Conservation (phyloP, 495 filamentous ascomycete species). For the Polyplosphaeria fusca region DNA sequence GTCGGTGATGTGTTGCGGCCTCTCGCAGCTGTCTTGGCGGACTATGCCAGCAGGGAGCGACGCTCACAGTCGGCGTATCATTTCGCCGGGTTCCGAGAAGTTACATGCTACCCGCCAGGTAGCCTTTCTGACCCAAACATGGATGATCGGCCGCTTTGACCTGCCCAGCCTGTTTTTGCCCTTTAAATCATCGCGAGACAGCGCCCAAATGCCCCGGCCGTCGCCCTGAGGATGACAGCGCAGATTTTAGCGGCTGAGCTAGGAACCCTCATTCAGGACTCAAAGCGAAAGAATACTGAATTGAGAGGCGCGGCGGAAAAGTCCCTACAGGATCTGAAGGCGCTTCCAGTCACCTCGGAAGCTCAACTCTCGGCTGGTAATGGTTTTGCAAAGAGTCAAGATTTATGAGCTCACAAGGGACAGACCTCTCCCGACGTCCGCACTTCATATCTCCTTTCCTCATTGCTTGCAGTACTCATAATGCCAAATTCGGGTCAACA, state of each 20-base stretch:
- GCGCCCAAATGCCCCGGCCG: conserved; percentile 13
- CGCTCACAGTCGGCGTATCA: neutral
- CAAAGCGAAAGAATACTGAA: conserved; percentile 87
- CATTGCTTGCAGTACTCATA: conserved; percentile 82
- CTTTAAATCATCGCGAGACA: too few relatives aligned
- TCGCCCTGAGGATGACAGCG: conserved; percentile 71
- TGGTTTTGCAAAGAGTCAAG: conserved; percentile 26
- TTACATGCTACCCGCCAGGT: conserved; percentile 2
- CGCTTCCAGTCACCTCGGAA: conserved; percentile 71
- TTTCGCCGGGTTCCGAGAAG: neutral
- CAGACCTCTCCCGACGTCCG: conserved; percentile 78
- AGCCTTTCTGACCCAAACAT: conserved; percentile 11
- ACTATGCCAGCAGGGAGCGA: neutral
- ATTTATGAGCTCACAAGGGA: conserved; percentile 39
- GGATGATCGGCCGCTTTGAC: too few relatives aligned
- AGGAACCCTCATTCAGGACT: conserved; percentile 88
- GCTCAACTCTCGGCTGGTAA: conserved; percentile 79
- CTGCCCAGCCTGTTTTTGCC: too few relatives aligned
- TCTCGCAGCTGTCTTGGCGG: conserved; percentile 1
- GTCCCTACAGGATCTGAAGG: conserved; percentile 84
- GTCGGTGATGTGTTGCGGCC: neutral
- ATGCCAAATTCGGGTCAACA: conserved; percentile 82
- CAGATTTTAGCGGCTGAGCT: conserved; percentile 89
- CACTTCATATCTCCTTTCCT: conserved; percentile 89
- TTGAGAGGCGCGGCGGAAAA: conserved; percentile 90